Base-by-base conservation (phyloP, 352 stramenopile genomes). In the Phytophthora parvispora region DNA sequence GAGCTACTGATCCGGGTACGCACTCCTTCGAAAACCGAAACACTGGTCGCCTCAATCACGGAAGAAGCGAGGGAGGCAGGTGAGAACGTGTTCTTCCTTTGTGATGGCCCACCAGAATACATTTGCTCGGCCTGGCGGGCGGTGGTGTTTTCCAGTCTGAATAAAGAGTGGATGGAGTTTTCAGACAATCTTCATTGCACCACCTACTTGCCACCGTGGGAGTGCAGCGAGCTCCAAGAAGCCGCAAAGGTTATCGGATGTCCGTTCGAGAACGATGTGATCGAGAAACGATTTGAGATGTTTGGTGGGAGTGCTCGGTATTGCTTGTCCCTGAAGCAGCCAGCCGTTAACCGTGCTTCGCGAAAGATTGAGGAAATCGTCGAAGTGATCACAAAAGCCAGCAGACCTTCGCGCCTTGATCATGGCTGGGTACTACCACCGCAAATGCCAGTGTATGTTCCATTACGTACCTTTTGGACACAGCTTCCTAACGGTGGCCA, bases 71-170 rank as follows among this genome's bases (percentile, higher is more conserved):
- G n/a, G 16, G 18, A 12, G n/a, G 18, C 40, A 7, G 40, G 16
- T 47, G 15, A 34, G 18, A 51, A 38, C 36, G 24, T 20, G 24
- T 24, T 50, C 6, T 49, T 49, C 15, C 25, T 60, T 20, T 60
- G 52, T 16, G 52, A 60, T 36, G 52, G 34, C 5, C 34, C 36
- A 22, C 52, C 52, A 13, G 16, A 48, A 16, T 10, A 10, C 4
- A 36, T 27, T 22, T 24, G 32, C 16, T 15, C 13, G 6, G 32
- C 13, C 16, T 32, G 16, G 7, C 52, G 47, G 20, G 42, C 34
- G 52, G 52, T 60, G 18, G 52, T 50, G 24, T 60, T 60, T 34
- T 36, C 52, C 22, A 59, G 32, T 20, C 34, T 34, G n/a, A 24
- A 49, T 8, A 12, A 60, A 22, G 36, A 32, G 36, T 60, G 52